Percentiles rank a stretch among this genome's conserved stretches.
Conservation (phyloP, 108 stramenopile species). For the Nitzschia palea region DNA sequence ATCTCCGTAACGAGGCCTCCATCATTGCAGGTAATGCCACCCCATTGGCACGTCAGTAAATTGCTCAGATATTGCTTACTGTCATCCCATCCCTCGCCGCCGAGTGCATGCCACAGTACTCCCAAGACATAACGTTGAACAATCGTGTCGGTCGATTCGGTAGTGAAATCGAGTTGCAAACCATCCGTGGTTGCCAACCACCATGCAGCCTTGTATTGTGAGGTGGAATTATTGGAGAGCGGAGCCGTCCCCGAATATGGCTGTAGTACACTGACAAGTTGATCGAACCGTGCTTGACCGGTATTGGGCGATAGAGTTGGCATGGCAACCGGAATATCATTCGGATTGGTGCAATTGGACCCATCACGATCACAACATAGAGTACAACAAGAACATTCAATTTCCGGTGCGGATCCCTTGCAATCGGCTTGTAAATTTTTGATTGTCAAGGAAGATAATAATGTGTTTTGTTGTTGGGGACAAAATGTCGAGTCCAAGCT, state of each 20-base stretch:
- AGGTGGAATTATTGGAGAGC: neutral
- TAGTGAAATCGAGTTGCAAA: neutral
- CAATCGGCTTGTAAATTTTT: slow-evolving; percentile 10
- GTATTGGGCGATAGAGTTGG: neutral
- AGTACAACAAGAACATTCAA: slow-evolving; percentile 17
- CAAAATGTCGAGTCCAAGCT: slow-evolving; percentile 23
- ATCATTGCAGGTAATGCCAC: neutral
- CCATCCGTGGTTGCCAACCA: slow-evolving; percentile 1
- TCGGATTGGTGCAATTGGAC: neutral
- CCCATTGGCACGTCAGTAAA: neutral
- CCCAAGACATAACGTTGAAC: slow-evolving; percentile 19
- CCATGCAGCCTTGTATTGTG: slow-evolving; percentile 4
- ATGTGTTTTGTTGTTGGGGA: too few relatives aligned
- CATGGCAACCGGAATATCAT: neutral
- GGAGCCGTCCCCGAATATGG: neutral
- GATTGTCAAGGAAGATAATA: neutral
- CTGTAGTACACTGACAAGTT: neutral
- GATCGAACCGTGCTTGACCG: neutral
- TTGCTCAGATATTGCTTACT: neutral
- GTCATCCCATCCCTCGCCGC: slow-evolving; percentile 41
- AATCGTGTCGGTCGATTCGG: neutral
- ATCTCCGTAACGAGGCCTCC: neutral
- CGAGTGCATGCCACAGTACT: slow-evolving; percentile 11
- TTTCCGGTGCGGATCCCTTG: neutral
- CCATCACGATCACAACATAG: slow-evolving; percentile 22